Percentiles rank a stretch among this genome's conserved stretches.
Evolutionary conservation across 2,329 filamentous ascomycete genomes (phyloP).

Genomic region (Talaromyces sp.): DNA sequence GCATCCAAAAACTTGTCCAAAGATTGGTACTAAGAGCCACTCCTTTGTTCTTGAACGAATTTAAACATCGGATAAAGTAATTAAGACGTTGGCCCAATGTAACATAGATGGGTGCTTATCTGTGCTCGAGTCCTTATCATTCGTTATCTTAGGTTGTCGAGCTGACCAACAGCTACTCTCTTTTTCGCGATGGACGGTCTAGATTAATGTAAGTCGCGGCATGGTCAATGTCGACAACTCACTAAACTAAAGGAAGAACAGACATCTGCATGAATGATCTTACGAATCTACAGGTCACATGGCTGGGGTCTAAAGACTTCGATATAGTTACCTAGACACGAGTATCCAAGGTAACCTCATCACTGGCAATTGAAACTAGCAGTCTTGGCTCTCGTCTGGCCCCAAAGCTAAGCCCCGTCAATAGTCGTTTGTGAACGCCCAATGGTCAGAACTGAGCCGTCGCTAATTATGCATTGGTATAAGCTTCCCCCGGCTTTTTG

Average conservation of each 20-base stretch:
- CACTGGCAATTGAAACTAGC: background rate
- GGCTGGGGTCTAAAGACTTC: background rate
- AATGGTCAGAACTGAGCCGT: background rate
- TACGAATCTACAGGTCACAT: background rate
- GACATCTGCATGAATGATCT: background rate
- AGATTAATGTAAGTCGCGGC: background rate
- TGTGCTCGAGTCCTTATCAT: background rate
- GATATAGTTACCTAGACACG: background rate
- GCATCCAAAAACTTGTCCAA: background rate
- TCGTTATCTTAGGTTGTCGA: background rate
- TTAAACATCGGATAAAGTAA: background rate
- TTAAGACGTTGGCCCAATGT: background rate
- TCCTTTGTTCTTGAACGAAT: background rate
- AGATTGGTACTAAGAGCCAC: background rate
- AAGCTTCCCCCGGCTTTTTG: background rate
- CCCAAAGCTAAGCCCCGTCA: background rate
- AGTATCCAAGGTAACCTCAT: background rate
- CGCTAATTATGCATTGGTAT: background rate
- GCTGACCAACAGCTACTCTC: background rate
- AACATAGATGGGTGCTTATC: background rate
- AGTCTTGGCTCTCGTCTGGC: background rate
- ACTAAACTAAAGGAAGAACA: background rate
- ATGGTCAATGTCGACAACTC: background rate
- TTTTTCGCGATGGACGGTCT: background rate
- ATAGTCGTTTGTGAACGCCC: background rate